Evolutionary conservation across 2,329 filamentous ascomycete species (phyloP), one percentile per base, ranked within the genome.

Genomic region (Xylariaceae sp.): DNA sequence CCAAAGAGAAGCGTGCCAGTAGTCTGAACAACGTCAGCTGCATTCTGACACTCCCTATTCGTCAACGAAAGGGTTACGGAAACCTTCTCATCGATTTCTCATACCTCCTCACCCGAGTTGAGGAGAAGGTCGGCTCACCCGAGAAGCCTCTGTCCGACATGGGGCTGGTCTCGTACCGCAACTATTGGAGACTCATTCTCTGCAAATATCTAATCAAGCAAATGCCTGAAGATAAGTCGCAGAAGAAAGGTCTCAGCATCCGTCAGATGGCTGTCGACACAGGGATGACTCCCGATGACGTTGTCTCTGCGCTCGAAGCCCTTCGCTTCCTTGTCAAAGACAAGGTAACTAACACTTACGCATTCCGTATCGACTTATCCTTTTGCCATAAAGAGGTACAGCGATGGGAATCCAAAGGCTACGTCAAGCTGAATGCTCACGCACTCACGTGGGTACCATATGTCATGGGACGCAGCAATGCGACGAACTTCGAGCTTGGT

Each of bases 61-160:
- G 97, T 65, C 92, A 96, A 72, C 86, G 95, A 48, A 96, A 96
- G 68, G 94, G 94, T 49, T 99, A 97, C 60, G 94, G 95, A 6
- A 92, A 96, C 63, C 83, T 97, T 18, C 80, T 99, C 42, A 99
- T 99, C 60, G 94, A 99, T 66, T 99, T 99, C 67, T 99, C 94
- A 1, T 99, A 99, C 65, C 83, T 99, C 6, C 81, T 99, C 42
- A 97, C 95, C 0, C 83, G 90, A 45, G 89, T 95, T 1, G 94
- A 99, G 70, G 82, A 86, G 61, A 96, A 96, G 69, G 95, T 90
- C 0, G 94, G 94, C 10, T 96, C 92, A 1, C 94, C 94, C 0
- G 94, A 99, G 68, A 99, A 99, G 69, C 94, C 94, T 0, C 78
- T 99, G 3, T 97, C 94, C 0, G 94, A 99, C 65, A 96, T 99